These are phyloP conservation scores for Penicillium simplicissimum DNA, from an alignment of 495 filamentous ascomycete genomes.

Conservation along the genomic window DNA sequence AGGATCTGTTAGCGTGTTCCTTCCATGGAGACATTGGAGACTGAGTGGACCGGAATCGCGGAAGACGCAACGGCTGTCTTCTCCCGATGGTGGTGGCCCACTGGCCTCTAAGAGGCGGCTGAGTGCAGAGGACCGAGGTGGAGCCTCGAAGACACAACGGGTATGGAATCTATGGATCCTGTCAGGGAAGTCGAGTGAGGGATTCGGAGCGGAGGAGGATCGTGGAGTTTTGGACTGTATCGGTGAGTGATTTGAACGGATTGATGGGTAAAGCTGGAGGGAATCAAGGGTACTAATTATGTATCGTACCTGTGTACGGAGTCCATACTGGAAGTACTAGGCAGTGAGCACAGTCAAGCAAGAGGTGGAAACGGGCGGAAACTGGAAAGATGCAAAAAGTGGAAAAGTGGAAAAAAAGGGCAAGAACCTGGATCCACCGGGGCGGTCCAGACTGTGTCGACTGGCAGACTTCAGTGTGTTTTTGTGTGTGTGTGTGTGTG, in stretches of 20 bases:
- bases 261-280: background rate
- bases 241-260: background rate
- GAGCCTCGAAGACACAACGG: slow-evolving; percentile 17
- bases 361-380: background rate
- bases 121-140: slow-evolving; percentile 27
- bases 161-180: slow-evolving; percentile 8
- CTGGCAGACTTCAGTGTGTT: too few relatives aligned
- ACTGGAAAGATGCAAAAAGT: background rate
- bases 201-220: background rate
- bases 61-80: slow-evolving; percentile 29
- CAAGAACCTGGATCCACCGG: background rate
- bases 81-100: slow-evolving; percentile 7
- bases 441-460: background rate
- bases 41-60: slow-evolving; percentile 20
- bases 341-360: too few relatives aligned
- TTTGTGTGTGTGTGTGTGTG: too few relatives aligned
- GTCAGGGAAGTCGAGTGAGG: background rate
- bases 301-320: too few relatives aligned
- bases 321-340: too few relatives aligned
- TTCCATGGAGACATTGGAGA: background rate
- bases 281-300: background rate
- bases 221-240: background rate
- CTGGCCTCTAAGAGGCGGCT: slow-evolving; percentile 13
- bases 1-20: slow-evolving; percentile 8
- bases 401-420: background rate